Percentiles rank a stretch among this genome's conserved stretches.
These are phyloP conservation scores for Pseudopithomyces maydicus DNA, from an alignment of 2,329 filamentous ascomycete genomes.

Conservation along the genomic window DNA sequence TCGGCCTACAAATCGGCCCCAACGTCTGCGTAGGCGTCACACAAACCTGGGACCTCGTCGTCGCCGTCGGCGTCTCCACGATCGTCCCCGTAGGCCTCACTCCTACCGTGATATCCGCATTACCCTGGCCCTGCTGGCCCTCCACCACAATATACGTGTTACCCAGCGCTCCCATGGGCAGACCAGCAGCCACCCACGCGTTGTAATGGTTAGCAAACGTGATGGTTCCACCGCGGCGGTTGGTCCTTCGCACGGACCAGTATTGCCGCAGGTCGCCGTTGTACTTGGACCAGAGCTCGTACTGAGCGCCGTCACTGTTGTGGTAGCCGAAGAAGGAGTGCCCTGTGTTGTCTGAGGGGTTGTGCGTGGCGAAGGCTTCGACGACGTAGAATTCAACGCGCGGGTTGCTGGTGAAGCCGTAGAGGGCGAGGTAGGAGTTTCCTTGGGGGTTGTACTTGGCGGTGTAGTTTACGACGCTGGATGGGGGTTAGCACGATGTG, in stretches of 20 bases:
- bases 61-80: constrained; percentile 9
- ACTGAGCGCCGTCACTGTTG: constrained; percentile 6
- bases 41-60: not conserved
- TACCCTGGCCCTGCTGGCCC: constrained; percentile 5
- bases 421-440: constrained; percentile 58
- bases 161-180: constrained; percentile 5
- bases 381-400: constrained; percentile 62
- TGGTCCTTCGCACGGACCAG: constrained; percentile 7
- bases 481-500: not conserved
- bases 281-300: constrained; percentile 9
- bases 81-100: constrained; percentile 6
- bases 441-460: constrained; percentile 50
- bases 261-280: constrained; percentile 7
- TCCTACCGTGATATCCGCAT: constrained; percentile 8
- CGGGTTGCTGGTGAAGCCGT: constrained; percentile 58
- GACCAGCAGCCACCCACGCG: constrained; percentile 1
- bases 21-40: constrained; percentile 10
- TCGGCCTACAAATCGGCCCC: constrained; percentile 8
- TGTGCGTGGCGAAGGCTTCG: constrained; percentile 45
- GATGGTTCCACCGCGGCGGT: constrained; percentile 8
- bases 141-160: constrained; percentile 7
- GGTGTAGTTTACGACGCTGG: constrained; percentile 47
- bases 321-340: constrained; percentile 7
- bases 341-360: constrained; percentile 46
- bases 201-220: constrained; percentile 7